phyloP scores from a whole-genome alignment of 2,329 filamentous ascomycete species.

The Chaetomiaceae sp. region DNA sequence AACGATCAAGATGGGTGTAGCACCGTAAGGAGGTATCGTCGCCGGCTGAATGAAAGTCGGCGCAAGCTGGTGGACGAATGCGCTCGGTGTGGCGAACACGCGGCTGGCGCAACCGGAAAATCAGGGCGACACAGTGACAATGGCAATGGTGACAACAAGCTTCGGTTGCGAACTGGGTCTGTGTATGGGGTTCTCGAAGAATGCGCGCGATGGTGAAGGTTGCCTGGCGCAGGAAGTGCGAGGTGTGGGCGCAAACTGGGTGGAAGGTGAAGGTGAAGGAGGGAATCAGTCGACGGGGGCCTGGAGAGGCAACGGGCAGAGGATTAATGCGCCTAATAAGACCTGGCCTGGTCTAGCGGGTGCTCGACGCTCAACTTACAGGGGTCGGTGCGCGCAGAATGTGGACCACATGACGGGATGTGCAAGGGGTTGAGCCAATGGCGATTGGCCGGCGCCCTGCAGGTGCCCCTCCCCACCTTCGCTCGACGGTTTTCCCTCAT shows the following conservation, averaged over 20 bases:
- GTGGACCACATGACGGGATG: slow-evolving; percentile 25
- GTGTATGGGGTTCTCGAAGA: no score
- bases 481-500: slow-evolving; percentile 14
- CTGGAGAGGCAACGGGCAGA: slow-evolving; percentile 10
- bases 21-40: no score
- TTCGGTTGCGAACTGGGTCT: no score
- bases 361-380: slow-evolving; percentile 16
- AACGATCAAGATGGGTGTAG: no score
- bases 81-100: no score
- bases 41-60: no score
- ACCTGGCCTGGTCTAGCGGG: slow-evolving; percentile 7
- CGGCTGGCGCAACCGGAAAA: no score
- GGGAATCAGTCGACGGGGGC: slow-evolving; percentile 15
- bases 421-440: slow-evolving; percentile 18
- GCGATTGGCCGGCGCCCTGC: slow-evolving; percentile 10
- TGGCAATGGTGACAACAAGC: no score
- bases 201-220: neutral
- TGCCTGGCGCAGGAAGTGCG: neutral
- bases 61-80: no score
- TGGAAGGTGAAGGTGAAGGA: slow-evolving; percentile 18
- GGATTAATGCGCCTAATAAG: slow-evolving; percentile 29
- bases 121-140: no score
- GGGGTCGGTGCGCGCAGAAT: slow-evolving; percentile 15
- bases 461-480: slow-evolving; percentile 10
- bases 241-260: slow-evolving; percentile 10